Evolutionary conservation across 169 alveolate species (phyloP), one percentile per base, ranked within the genome.

Genomic region (Plasmodium knowlesi): DNA sequence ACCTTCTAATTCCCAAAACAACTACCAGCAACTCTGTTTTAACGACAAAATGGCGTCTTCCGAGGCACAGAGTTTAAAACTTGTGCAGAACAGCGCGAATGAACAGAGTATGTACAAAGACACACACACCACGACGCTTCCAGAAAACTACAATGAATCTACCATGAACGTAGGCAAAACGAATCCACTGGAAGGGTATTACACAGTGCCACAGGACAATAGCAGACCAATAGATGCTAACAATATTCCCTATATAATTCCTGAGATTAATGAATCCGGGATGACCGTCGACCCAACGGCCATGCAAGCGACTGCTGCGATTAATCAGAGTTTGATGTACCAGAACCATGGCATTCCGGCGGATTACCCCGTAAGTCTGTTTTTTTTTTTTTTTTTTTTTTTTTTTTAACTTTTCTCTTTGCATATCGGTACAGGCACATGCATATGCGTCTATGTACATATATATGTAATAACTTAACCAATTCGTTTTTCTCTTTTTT

Each of bases 291-390:
- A 89, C 73, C 88, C 89, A 53, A 79, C 94, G n/a, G 71, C 88
- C 30, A 89, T 89, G 94, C 94, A 89, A 89, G 94, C 94, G 46
- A 72, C 94, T 79, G 84, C 94, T 30, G 94, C 85, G 34, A 57
- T 89, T 67, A 89, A 89, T 46, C 94, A 89, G 71, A 89, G 94
- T 61, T 57, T 89, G 82, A 89, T 89, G 94, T 89, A 57, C 71
- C 89, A 79, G 71, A 89, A 89, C 82, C 78, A 89, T 41, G 94
- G 90, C 14, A 19, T 78, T 30, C 82, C 94, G n/a, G 34, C 90
- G 72, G 94, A 89, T 79, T 89, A 89, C 22, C 94, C 94, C 14
- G 94, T 89, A 89, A 89, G 14, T 37, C 16, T 80, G 57, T 5
- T 39, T 76, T 57, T 25, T 39, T 76, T 37, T 88, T 16, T 57